Base-by-base conservation (phyloP, 164 flowering plant genomes). In the Sextonia rubra region DNA sequence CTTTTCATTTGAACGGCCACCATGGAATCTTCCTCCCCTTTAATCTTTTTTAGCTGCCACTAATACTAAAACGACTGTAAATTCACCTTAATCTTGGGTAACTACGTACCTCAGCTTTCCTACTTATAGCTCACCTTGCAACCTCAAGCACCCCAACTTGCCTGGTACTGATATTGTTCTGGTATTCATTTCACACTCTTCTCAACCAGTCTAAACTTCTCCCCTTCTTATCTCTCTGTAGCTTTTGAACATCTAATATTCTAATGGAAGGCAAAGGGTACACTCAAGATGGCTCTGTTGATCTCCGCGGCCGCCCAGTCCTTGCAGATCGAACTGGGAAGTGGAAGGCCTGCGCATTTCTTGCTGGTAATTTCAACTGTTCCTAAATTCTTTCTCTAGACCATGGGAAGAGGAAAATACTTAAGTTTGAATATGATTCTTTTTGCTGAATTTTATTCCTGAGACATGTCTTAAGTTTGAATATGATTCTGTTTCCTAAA, bases 331-430 rank as follows among this genome's bases (percentile, higher is more conserved):
- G 75, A 71, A 87, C 91, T 49, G 91, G 96, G 44, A 87, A 83
- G 74, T 90, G 96, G 96, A 87, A 76, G 75, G 96, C 92, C 64
- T 87, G 92, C 66, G 74, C 87, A 66, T 89, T 85, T 68, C 84
- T 90, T 3, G 83, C 87, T 6, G 90, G 94, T 88, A 78, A 76
- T 20, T 23, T 48, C 64, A 61, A 15, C 11, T 12, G 20, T 58
- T 12, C 48, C 48, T 4, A 56, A n/a, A 14, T 68, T 68, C 70
- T 25, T 18, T 30, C 20, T 17, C 22, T 66, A 30, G 18, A 6
- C 8, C 23, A 30, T 30, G 20, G 23, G 12, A 12, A 30, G 14
- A 37, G 17, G 15, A n/a, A 5, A 66, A 30, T 18, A 15, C 1
- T 7, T 4, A 18, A n/a, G 47, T 30, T 37, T 17, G 32, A 66